Evolutionary conservation across 106 monocot species (phyloP), one percentile per base, ranked within the genome.

Genomic region (Allium fistulosum): DNA sequence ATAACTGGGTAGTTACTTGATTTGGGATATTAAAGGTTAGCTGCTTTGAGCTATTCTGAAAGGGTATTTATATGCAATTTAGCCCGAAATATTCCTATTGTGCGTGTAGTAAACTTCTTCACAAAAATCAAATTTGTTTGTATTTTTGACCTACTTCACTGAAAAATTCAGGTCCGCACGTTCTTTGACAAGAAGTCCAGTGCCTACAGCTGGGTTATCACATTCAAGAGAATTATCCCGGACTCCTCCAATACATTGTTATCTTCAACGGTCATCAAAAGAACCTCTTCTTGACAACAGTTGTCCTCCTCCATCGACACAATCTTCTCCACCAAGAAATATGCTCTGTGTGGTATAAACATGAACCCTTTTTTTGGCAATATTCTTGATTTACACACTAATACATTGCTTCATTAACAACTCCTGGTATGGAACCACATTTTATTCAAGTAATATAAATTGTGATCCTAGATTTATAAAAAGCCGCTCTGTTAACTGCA

Each of bases 91-190:
- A 37, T 37, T 37, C 37, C 37, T 37, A 4, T 37, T 37, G 37
- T 37, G 37, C 1, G 37, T 5, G 5, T 5, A 37, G 37, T 37
- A 37, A 37, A 37, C 37, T 37, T 37, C 37, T 37, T 37, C 37
- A 37, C 5, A 37, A 37, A 37, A 37, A 4, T 37, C 37, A 37
- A 37, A 37, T 37, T 37, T 37, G 37, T 37, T 37, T 37, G 37
- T 37, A 37, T 37, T 37, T 37, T 37, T 37, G 37, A 37, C 37
- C 37, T 37, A 37, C 37, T 37, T 37, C 37, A 37, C 37, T 37
- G 37, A 37, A 2, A 37, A 37, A 37, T 50, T n/a, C 76, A 95
- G 94, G 85, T 95, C 94, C 46, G 94, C 94, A 59, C 82, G 94
- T 61, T 91, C 85, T 61, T 66, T 95, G 51, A 79, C 91, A 69